Evolutionary conservation across 2,329 filamentous ascomycete species (phyloP).

Genomic region (Teratosphaeriaceae sp.): DNA sequence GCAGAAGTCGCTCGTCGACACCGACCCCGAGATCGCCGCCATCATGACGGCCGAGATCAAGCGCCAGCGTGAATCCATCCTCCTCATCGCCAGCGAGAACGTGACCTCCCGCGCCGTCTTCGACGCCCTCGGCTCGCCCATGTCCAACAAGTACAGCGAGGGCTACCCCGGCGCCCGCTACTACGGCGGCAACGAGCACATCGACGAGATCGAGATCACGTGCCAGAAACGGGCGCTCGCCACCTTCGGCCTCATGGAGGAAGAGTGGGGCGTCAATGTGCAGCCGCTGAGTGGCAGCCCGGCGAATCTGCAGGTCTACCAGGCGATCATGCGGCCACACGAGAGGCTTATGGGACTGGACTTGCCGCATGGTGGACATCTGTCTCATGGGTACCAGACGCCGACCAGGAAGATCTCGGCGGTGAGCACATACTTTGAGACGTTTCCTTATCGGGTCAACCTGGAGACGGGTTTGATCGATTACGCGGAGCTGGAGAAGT

Average conservation of each 20-base stretch:
- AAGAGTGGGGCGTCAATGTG: conserved; percentile 98
- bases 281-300: conserved; percentile 81
- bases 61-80: conserved; percentile 96
- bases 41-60: conserved; percentile 97
- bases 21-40: conserved; percentile 87
- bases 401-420: conserved; percentile 79
- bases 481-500: conserved; percentile 87
- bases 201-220: conserved; percentile 89
- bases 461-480: conserved; percentile 92
- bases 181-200: conserved; percentile 99
- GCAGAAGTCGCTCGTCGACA: conserved; percentile 86
- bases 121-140: conserved; percentile 88
- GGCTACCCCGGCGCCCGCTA: conserved; percentile 97
- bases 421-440: conserved; percentile 98
- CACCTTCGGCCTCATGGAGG: conserved; percentile 77
- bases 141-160: conserved; percentile 98
- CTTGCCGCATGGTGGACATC: conserved; percentile 89
- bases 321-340: conserved; percentile 83
- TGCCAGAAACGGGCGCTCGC: conserved; percentile 92
- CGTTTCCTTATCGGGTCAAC: conserved; percentile 89
- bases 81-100: conserved; percentile 98
- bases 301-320: conserved; percentile 78
- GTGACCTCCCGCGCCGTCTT: conserved; percentile 97
- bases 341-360: conserved; percentile 97
- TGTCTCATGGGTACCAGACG: conserved; percentile 96